A percentile compares a stretch with the other conserved stretches of the same genome.
These are phyloP conservation scores for Coemansia sp. DNA, from an alignment of 192 early-diverging fungal genomes.

Conservation along the genomic window DNA sequence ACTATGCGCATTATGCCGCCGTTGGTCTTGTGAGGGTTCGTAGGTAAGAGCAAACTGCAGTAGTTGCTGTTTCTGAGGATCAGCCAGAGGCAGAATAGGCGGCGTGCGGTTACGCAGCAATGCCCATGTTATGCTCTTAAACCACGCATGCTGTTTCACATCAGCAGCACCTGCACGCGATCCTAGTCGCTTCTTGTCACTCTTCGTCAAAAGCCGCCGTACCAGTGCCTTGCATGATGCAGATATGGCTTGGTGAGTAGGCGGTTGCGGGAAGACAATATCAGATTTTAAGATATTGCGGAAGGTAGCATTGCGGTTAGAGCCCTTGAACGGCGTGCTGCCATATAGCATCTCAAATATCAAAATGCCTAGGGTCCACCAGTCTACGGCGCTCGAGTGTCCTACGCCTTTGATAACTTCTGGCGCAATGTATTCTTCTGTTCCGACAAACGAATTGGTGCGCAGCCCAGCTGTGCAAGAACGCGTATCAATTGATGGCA, in stretches of 20 bases:
- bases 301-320: constrained; percentile 86
- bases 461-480: constrained; percentile 81
- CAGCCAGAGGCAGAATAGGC: constrained; percentile 75
- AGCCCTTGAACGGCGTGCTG: constrained; percentile 96
- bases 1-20: constrained; percentile 18
- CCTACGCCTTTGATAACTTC: constrained; percentile 96
- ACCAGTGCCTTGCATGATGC: constrained; percentile 69
- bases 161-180: constrained; percentile 87
- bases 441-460: constrained; percentile 98
- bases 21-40: constrained; percentile 52
- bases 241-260: constrained; percentile 56
- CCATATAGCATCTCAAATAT: constrained; percentile 99
- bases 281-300: constrained; percentile 81
- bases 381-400: constrained; percentile 93
- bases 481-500: constrained; percentile 82
- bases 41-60: constrained; percentile 53
- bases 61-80: constrained; percentile 56
- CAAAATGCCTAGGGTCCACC: constrained; percentile 98
- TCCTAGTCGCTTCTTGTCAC: constrained; percentile 85
- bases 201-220: constrained; percentile 83
- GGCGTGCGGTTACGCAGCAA: constrained; percentile 80
- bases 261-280: constrained; percentile 65
- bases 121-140: constrained; percentile 91
- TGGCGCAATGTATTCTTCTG: constrained; percentile 99
- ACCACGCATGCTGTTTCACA: constrained; percentile 89